Conservation (phyloP, 768 basidiomycete genomes). For the Mycena amicta region DNA sequence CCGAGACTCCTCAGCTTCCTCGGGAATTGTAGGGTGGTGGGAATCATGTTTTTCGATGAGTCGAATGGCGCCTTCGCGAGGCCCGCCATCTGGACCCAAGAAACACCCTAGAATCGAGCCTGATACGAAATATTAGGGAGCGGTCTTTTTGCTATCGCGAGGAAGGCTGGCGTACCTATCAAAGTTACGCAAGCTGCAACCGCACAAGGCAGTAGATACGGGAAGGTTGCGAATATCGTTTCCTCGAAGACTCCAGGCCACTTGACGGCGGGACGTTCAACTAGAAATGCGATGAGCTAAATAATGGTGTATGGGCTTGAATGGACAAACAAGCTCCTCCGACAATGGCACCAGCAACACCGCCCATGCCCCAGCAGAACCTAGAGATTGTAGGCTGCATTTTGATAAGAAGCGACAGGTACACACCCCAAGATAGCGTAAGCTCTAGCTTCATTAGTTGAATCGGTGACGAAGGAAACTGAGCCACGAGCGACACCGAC, state of each 20-base stretch:
- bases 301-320: constrained; percentile 8
- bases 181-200: constrained; percentile 79
- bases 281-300: constrained; percentile 37
- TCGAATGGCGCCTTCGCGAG: constrained; percentile 81
- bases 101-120: constrained; percentile 90
- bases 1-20: constrained; percentile 51
- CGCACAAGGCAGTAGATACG: constrained; percentile 87
- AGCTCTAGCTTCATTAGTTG: constrained; percentile 90
- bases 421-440: constrained; percentile 87
- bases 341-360: constrained; percentile 86
- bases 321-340: constrained; percentile 57
- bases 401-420: neutral
- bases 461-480: constrained; percentile 85
- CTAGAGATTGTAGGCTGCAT: constrained; percentile 36
- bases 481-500: constrained; percentile 93
- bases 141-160: constrained; percentile 8
- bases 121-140: constrained; percentile 28
- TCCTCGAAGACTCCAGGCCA: constrained; percentile 78
- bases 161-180: constrained; percentile 56
- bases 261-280: constrained; percentile 83
- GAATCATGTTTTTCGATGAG: constrained; percentile 73
- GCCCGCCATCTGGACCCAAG: constrained; percentile 89
- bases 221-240: constrained; percentile 73
- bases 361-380: constrained; percentile 96
- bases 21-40: constrained; percentile 60